Percentiles rank a stretch among this genome's conserved stretches.
Evolutionary conservation across 495 filamentous ascomycete species (phyloP).

Genomic region (Hypoxylon subgilvum): DNA sequence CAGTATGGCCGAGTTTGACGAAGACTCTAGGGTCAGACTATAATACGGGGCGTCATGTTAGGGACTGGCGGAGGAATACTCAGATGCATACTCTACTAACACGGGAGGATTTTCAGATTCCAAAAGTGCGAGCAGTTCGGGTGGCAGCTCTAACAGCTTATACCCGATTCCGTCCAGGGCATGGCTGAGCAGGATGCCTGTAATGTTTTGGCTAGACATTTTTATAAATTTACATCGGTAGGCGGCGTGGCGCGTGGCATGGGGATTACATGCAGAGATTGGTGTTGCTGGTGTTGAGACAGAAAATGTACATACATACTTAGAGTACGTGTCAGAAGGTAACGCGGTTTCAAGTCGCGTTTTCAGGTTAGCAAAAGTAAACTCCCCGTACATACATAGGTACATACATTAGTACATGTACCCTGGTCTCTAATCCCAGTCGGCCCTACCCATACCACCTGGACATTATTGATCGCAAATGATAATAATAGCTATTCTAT

Average conservation of each 20-base stretch:
- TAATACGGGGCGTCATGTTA: not conserved
- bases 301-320: not conserved
- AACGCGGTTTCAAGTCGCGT: slow-evolving; percentile 31
- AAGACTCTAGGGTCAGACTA: slow-evolving; percentile 73
- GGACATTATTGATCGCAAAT: slow-evolving; percentile 36
- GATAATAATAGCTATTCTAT: slow-evolving; percentile 18
- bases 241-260: too few species aligned
- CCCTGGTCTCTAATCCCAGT: slow-evolving; percentile 24
- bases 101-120: slow-evolving; percentile 63
- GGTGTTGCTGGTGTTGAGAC: not conserved
- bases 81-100: slow-evolving; percentile 50
- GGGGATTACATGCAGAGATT: too few species aligned
- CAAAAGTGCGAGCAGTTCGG: slow-evolving; percentile 71
- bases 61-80: not conserved
- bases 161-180: slow-evolving; percentile 65
- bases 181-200: slow-evolving; percentile 68
- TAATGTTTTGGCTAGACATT: slow-evolving; percentile 69
- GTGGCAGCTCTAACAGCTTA: slow-evolving; percentile 80
- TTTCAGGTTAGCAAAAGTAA: slow-evolving; percentile 18
- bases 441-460: too few species aligned
- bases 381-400: slow-evolving; percentile 13
- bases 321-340: too few species aligned
- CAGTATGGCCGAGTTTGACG: slow-evolving; percentile 70
- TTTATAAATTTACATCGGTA: not conserved
- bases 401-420: slow-evolving; percentile 5